A percentile compares a stretch with the other conserved stretches of the same genome.
These are phyloP conservation scores for Cadophora gregata DNA, from an alignment of 2,329 filamentous ascomycete genomes.

Conservation along the genomic window DNA sequence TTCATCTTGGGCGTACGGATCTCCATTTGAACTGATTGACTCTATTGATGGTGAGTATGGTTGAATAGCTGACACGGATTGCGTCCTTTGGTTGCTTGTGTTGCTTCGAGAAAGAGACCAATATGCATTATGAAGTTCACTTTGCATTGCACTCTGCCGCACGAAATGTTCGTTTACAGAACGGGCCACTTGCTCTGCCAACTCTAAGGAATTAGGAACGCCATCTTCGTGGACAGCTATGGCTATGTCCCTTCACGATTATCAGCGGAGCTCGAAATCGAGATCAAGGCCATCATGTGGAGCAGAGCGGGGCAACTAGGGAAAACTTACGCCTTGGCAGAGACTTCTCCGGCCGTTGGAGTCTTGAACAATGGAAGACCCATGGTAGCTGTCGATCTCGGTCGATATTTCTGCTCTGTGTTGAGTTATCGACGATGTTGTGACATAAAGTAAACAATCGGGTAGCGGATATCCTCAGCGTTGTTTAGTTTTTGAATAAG, in stretches of 20 bases:
- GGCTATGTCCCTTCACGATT: background rate
- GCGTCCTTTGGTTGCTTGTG: no score
- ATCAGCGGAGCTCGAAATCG: background rate
- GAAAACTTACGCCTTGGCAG: background rate
- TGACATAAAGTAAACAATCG: background rate
- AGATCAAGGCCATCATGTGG: background rate
- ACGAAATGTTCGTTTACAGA: no score
- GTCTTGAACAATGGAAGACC: conserved; percentile 2
- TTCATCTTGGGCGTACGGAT: no score
- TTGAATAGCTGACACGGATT: no score
- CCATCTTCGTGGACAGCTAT: background rate
- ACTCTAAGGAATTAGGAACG: background rate
- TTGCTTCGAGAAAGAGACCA: no score
- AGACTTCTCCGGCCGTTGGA: background rate
- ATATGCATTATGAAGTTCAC: no score
- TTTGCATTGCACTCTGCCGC: no score
- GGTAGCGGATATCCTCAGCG: background rate
- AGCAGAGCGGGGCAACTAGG: background rate
- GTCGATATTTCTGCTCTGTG: no score
- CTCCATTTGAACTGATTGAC: no score
- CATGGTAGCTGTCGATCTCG: background rate
- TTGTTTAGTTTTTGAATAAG: conserved; percentile 2
- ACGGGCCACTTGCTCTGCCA: no score
- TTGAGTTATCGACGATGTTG: background rate
- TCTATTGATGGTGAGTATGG: no score